Percentiles rank a stretch among this genome's conserved stretches.
These are phyloP conservation scores for Cystobasidium pallidum DNA, from an alignment of 1,284 basidiomycete genomes.

Conservation along the genomic window DNA sequence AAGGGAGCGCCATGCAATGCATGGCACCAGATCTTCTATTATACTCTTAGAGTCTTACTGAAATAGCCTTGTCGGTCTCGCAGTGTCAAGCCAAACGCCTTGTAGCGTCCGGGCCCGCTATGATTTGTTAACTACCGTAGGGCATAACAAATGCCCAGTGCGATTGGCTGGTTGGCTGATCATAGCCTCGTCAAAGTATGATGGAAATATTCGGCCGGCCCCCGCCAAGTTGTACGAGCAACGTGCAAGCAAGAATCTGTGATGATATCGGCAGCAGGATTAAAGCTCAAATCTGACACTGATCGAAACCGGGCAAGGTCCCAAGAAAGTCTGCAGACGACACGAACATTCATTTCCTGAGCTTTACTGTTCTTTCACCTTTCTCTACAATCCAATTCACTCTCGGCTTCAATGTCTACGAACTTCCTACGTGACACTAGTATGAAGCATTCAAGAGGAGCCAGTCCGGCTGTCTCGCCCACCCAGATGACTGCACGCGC, in stretches of 20 bases:
- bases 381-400: too few species aligned
- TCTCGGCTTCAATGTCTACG: too few species aligned
- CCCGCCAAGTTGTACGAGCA: background rate
- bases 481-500: too few species aligned
- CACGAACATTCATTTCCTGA: too few species aligned
- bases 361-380: too few species aligned
- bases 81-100: constrained; percentile 5
- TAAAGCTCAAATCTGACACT: too few species aligned
- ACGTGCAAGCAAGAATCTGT: constrained; percentile 2
- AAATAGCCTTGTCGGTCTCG: background rate
- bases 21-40: constrained; percentile 8
- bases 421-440: too few species aligned
- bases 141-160: background rate
- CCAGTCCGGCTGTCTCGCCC: too few species aligned
- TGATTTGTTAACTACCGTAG: constrained; percentile 14
- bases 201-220: constrained; percentile 2
- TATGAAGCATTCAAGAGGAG: too few species aligned
- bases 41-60: constrained; percentile 14
- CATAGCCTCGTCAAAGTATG: background rate
- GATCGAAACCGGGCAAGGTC: too few species aligned
- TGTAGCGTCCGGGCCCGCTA: background rate
- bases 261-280: background rate
- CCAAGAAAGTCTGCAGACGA: too few species aligned
- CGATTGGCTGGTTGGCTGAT: constrained; percentile 1
- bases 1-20: background rate